phyloP scores from a whole-genome alignment of 352 stramenopile genomes.

The Phytophthora tubulina region DNA sequence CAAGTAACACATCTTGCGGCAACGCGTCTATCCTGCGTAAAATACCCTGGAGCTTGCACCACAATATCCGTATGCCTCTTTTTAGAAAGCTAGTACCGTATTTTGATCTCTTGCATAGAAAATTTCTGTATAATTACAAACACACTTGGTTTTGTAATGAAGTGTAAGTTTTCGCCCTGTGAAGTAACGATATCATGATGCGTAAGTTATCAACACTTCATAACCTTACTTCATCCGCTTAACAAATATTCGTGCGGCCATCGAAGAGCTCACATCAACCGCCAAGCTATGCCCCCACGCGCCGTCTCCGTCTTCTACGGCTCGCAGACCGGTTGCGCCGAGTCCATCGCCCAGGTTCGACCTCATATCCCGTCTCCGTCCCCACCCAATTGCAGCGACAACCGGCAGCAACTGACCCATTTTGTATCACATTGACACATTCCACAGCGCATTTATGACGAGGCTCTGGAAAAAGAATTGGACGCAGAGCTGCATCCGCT shows the following conservation, averaged over 20 bases:
- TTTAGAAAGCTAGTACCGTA: not conserved
- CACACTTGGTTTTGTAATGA: too few species aligned
- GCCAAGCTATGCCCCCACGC: slow-evolving; percentile 19
- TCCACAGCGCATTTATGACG: slow-evolving; percentile 69
- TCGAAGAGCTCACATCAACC: slow-evolving; percentile 5
- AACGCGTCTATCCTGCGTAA: too few species aligned
- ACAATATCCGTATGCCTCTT: too few species aligned
- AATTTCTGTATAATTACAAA: too few species aligned
- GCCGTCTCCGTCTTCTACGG: slow-evolving; percentile 80
- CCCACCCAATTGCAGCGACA: not conserved
- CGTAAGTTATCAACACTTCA: too few species aligned
- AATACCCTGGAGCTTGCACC: too few species aligned
- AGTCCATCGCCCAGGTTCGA: slow-evolving; percentile 85
- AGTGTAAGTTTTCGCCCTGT: too few species aligned
- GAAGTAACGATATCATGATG: too few species aligned
- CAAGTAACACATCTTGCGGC: too few species aligned
- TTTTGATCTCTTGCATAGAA: not conserved
- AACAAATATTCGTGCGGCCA: slow-evolving; percentile 17
- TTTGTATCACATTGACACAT: not conserved
- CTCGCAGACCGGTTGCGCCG: slow-evolving; percentile 89
- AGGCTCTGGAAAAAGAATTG: slow-evolving; percentile 66
- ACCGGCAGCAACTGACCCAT: not conserved
- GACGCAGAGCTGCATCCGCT: slow-evolving; percentile 63
- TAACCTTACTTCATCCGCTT: slow-evolving; percentile 11
- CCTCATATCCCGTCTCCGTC: not conserved